These are phyloP conservation scores for Eutypa lata DNA, from an alignment of 2,329 filamentous ascomycete genomes.

Conservation along the genomic window DNA sequence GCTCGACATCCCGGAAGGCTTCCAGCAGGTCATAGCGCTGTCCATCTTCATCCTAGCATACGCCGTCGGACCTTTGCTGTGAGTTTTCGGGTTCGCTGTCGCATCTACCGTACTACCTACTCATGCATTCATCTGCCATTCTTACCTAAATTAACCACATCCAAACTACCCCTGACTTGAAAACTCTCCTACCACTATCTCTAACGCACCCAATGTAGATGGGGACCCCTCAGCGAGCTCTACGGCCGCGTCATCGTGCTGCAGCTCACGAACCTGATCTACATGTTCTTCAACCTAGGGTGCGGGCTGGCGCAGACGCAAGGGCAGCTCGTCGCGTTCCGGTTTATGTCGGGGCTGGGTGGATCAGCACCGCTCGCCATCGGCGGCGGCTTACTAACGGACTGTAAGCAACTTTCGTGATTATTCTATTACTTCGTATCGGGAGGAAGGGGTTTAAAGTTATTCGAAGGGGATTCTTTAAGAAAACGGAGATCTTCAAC, in stretches of 20 bases:
- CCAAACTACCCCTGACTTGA: too few relatives aligned
- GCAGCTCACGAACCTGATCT: constrained; percentile 49
- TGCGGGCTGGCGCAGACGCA: constrained; percentile 54
- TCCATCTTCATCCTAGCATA: constrained; percentile 55
- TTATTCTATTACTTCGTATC: too few relatives aligned
- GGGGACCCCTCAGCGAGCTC: constrained; percentile 52
- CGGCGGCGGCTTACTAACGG: constrained; percentile 28
- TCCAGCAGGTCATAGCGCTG: constrained; percentile 38
- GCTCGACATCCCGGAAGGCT: constrained; percentile 45
- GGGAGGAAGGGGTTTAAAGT: too few relatives aligned
- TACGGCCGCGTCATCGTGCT: constrained; percentile 53
- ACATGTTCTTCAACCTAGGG: constrained; percentile 54
- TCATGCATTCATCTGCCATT: too few relatives aligned
- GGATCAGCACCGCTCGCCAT: constrained; percentile 51
- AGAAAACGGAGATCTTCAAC: too few relatives aligned
- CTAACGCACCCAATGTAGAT: too few relatives aligned
- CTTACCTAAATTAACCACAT: too few relatives aligned
- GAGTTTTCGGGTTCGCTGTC: too few relatives aligned
- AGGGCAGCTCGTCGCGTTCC: constrained; percentile 53
- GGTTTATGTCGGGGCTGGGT: constrained; percentile 56
- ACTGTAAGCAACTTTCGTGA: constrained; percentile 7
- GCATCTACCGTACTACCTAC: too few relatives aligned
- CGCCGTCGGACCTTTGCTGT: constrained; percentile 48
- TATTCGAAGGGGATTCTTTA: too few relatives aligned
- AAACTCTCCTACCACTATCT: too few relatives aligned